A percentile compares a stretch with the other conserved stretches of the same genome.
phyloP scores from a whole-genome alignment of 78 protist genomes.

The Dictyostelium brefeldianum region DNA sequence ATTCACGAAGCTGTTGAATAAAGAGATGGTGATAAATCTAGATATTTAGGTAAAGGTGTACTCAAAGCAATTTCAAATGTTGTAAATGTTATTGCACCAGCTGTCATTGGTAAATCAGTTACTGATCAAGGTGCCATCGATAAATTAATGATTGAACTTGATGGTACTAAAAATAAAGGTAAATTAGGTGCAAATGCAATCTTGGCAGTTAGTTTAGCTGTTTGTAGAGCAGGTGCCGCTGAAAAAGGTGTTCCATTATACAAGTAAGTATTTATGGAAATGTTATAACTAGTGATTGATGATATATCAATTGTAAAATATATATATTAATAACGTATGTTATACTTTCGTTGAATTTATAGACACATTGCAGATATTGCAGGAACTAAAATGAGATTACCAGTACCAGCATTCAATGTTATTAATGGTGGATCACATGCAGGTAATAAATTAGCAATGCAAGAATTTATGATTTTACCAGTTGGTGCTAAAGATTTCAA shows the following conservation, averaged over 20 bases:
- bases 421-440: constrained; percentile 99
- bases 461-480: constrained; percentile 98
- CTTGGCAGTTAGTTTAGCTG: constrained; percentile 98
- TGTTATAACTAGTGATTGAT: constrained; percentile 93
- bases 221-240: constrained; percentile 98
- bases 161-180: constrained; percentile 96
- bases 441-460: constrained; percentile 97
- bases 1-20: constrained; percentile 30
- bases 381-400: constrained; percentile 79
- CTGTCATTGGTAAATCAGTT: constrained; percentile 91
- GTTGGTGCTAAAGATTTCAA: constrained; percentile 94
- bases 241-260: constrained; percentile 94
- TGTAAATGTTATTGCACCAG: constrained; percentile 93
- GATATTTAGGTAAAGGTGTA: constrained; percentile 98
- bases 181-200: constrained; percentile 99
- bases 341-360: too few species aligned
- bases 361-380: constrained; percentile 84
- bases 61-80: constrained; percentile 90
- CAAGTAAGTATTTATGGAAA: too few species aligned
- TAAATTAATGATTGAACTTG: constrained; percentile 91
- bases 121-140: constrained; percentile 94
- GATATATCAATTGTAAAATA: not conserved
- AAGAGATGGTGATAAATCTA: constrained; percentile 89
- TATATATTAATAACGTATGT: not conserved
- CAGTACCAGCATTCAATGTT: constrained; percentile 99